Base-by-base conservation (phyloP, 2,329 filamentous ascomycete genomes). In the Orbilia blumenaviensis region DNA sequence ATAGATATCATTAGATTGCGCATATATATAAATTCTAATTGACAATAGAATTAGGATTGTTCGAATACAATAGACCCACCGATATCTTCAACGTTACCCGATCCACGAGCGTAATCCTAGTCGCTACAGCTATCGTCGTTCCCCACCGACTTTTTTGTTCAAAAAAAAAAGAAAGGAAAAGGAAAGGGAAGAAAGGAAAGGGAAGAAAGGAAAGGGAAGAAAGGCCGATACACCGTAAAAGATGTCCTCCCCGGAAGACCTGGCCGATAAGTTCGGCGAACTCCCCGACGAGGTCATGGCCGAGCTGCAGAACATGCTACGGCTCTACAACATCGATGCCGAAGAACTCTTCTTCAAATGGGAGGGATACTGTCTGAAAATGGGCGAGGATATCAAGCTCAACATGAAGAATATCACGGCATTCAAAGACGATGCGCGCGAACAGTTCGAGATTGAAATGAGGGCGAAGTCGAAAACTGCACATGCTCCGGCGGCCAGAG, bases 331-430 rank as follows among this genome's bases (percentile, higher is more conserved):
- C 54, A 87, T 98, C 76, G 88, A 89, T 14, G 87, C 90, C 34
- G 90, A 98, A 82, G 95, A 98, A 82, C 86, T 98, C 25, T 97
- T 93, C 83, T 97, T 93, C 88, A 98, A 98, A 86, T 99, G 95
- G 95, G 95, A 99, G 83, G 94, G 93, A 0, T 98, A 97, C 86
- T 94, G 92, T 83, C 91, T 99, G 82, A 96, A 94, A 83, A 93
- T 98, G 90, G 68, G 73, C 54, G 92, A 96, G 68, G 91, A 93
- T 69, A 89, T 90, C 77, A 89, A 87, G 74, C 84, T 92, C 77
- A 88, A 91, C 54, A 86, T 96, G 44, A 88, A 91, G 38, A 90
- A 88, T 0, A 88, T 92, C 50, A 88, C 91, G 46, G 88, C 89
- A 66, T 91, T 99, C 82, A 97, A 97, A 83, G 91, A 93, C 81